Conservation (phyloP, 768 basidiomycete species). For the Chalciporus sphaerocephalus region DNA sequence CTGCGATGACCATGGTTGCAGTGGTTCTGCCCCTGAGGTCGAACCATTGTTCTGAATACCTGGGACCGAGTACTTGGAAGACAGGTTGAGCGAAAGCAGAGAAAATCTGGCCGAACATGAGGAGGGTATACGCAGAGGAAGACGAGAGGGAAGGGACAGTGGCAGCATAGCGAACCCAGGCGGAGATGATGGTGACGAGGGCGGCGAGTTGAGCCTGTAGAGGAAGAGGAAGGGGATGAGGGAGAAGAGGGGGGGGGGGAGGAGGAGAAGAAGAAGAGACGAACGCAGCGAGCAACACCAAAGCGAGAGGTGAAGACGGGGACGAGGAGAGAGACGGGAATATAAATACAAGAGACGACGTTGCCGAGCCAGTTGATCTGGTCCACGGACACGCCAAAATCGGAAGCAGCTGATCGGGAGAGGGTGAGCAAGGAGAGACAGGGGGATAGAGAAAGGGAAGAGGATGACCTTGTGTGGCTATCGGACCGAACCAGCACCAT, state of each 20-base stretch:
- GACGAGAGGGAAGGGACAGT: slow-evolving; percentile 52
- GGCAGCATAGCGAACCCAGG: slow-evolving; percentile 79
- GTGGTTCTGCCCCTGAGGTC: slow-evolving; percentile 72
- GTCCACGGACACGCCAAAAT: slow-evolving; percentile 63
- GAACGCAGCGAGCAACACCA: slow-evolving; percentile 60
- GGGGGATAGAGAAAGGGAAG: no score
- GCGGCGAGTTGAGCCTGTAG: slow-evolving; percentile 60
- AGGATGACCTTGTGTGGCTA: slow-evolving; percentile 61
- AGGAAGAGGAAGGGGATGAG: neutral
- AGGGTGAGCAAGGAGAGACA: neutral
- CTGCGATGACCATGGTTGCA: slow-evolving; percentile 57
- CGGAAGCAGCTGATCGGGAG: slow-evolving; percentile 45
- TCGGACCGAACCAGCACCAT: slow-evolving; percentile 84
- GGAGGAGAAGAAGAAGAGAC: slow-evolving; percentile 23
- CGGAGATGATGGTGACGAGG: slow-evolving; percentile 50
- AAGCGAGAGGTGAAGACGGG: slow-evolving; percentile 55
- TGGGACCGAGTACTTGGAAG: slow-evolving; percentile 75
- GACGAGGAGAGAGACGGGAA: slow-evolving; percentile 56
- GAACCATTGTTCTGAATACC: slow-evolving; percentile 84
- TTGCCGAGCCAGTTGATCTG: slow-evolving; percentile 83
- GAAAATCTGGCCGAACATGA: slow-evolving; percentile 71
- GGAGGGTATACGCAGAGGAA: slow-evolving; percentile 54
- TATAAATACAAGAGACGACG: slow-evolving; percentile 54
- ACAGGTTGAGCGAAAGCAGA: slow-evolving; percentile 63
- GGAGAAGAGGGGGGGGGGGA: neutral